Evolutionary conservation across 2,329 filamentous ascomycete species (phyloP), one percentile per base, ranked within the genome.

Genomic region (Fusarium ambrosium): DNA sequence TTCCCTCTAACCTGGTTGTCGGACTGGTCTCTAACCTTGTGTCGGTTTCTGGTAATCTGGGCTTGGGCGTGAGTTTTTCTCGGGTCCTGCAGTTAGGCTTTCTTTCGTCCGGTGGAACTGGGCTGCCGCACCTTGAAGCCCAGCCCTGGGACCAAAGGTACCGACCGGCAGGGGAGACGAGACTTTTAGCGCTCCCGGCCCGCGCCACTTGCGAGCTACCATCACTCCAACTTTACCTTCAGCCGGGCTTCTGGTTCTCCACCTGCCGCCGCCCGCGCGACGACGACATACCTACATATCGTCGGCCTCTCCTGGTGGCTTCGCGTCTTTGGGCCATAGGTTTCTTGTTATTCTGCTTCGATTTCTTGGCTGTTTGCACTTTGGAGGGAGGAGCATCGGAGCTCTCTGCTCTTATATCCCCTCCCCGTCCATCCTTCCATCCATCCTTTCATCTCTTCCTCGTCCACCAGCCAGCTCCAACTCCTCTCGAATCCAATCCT

Each of bases 231-330:
- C 72, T 75, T 75, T 75, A 75, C 72, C 72, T 73, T 73, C 69
- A 73, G 72, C 72, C 72, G 37, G 72, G 72, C 62, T n/a, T 68
- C 56, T 70, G 72, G 66, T 75, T 73, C 69, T 68, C 72, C 72
- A 75, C 72, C 72, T 68, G 70, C 72, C 73, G 72, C 64, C 60
- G 69, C 69, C 70, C 69, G 65, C 58, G 61, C 64, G 60, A 72
- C 69, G 41, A 72, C 69, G 69, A 72, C 70, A 64, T 65, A 66
- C 63, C 63, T 65, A 53, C 61, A 51, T 53, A 74, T 72, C 58
- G 27, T 67, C 69, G 65, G 69, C 59, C 69, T 75, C 72, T 64
- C 72, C 72, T 59, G 69, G 72, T 74, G 65, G 72, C 72, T 72
- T 75, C 64, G 69, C 64, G 51, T 69, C 62, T 65, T 66, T 45